Base-by-base conservation (phyloP, 805 yeast genomes). In the Sugiyamaella valdiviana region DNA sequence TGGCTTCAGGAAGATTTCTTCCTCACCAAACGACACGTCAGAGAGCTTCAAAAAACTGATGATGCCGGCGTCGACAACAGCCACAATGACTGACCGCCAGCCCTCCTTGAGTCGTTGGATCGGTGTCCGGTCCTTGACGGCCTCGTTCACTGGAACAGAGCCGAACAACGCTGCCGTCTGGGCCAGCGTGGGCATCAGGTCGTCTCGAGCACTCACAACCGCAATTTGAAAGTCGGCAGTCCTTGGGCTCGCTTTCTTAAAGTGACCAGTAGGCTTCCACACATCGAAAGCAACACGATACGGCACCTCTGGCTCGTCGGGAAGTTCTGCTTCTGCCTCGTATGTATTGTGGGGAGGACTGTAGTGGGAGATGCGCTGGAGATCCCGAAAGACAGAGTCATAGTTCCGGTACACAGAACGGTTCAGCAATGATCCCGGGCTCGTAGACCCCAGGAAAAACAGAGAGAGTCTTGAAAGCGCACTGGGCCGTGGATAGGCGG, bases 211-310 rank as follows among this genome's bases (percentile, higher is more conserved):
- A 39, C 79, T 76, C 14, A 79, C 72, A 0, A 87, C 78, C 1
- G 77, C 72, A 1, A 91, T 65, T 56, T 82, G 87, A 61, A 77
- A 90, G 62, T 90, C 90, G 1, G 96, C 95, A n/a, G 46, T 54
- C 0, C 64, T 64, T 0, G 95, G 95, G 19, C 61, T 57, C 29
- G 78, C 80, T 57, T 88, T 88, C 50, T 80, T 81, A 68, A 85
- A 90, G 2, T 70, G 65, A 0, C 85, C 57, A 3, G 59, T 50
- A 0, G 98, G 97, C 62, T 85, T 88, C 96, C 96, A 90, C 2
- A 86, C 85, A 57, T 83, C 73, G 57, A 72, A 89, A 0, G 77
- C 69, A 2, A 83, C 66, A 4, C 60, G 48, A 36, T 62, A 65
- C 1, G 62, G 63, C 6, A 45, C 47, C 10, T 48, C 46, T 0